These are phyloP conservation scores for Lathyrus tuberosus DNA, from an alignment of 306 rosid species.

Conservation along the genomic window DNA sequence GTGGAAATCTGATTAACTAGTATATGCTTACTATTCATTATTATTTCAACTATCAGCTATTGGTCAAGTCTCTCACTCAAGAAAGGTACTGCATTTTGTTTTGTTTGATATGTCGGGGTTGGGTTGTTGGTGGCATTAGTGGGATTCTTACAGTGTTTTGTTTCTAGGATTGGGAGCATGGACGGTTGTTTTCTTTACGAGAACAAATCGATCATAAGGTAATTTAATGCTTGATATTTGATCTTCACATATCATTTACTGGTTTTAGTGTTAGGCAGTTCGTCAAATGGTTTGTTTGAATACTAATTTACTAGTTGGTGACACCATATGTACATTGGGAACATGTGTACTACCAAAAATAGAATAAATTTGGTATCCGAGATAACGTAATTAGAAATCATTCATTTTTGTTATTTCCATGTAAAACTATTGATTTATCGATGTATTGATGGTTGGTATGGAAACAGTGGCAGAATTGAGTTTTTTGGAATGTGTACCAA, in stretches of 20 bases:
- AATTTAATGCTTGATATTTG: constrained; percentile 25
- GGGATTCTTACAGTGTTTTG: constrained; percentile 33
- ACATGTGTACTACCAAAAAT: not conserved
- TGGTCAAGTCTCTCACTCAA: constrained; percentile 74
- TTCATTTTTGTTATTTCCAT: constrained; percentile 24
- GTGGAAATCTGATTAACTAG: constrained; percentile 22
- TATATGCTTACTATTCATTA: constrained; percentile 41
- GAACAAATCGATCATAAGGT: constrained; percentile 93
- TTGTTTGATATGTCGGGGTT: constrained; percentile 17
- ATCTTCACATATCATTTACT: constrained; percentile 21
- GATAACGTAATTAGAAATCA: not conserved
- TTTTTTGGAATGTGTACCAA: constrained; percentile 13
- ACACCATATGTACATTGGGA: constrained; percentile 13
- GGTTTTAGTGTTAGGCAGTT: constrained; percentile 3
- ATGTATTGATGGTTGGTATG: constrained; percentile 21
- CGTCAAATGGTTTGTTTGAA: constrained; percentile 26
- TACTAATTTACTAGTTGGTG: constrained; percentile 21
- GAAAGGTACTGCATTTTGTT: constrained; percentile 57
- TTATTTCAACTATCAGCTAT: constrained; percentile 58
- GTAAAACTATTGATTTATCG: constrained; percentile 25
- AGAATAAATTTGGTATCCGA: constrained; percentile 13
- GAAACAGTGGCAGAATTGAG: constrained; percentile 14
- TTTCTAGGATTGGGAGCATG: constrained; percentile 78
- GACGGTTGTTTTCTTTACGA: constrained; percentile 78
- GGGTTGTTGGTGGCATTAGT: not conserved